Percentiles rank a stretch among this genome's conserved stretches.
Conservation (phyloP, 164 flowering plant species). For the Tetrastigma voinierianum region DNA sequence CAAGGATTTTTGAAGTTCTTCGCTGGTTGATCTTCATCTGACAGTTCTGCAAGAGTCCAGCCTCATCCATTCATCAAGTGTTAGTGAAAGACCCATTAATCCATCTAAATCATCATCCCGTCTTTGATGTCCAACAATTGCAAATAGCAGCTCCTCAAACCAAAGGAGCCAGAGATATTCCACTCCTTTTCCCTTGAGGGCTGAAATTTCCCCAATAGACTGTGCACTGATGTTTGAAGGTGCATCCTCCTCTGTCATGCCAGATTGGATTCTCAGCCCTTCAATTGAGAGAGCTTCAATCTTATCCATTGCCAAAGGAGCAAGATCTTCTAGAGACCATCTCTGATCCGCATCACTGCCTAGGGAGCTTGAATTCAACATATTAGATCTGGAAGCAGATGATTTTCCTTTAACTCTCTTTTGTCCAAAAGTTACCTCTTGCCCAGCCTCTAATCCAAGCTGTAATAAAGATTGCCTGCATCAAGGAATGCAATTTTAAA, state of each 20-base stretch:
- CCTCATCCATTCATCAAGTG: slow-evolving; percentile 94
- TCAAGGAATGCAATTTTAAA: neutral
- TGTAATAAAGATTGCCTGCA: slow-evolving; percentile 31
- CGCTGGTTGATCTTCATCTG: slow-evolving; percentile 65
- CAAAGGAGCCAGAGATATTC: slow-evolving; percentile 50
- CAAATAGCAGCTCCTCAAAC: slow-evolving; percentile 74
- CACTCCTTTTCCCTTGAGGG: slow-evolving; percentile 56
- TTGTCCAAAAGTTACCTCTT: slow-evolving; percentile 22
- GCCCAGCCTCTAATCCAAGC: slow-evolving; percentile 35
- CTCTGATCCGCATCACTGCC: slow-evolving; percentile 39
- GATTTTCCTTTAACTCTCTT: slow-evolving; percentile 30
- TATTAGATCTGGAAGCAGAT: slow-evolving; percentile 25
- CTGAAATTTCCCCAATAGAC: slow-evolving; percentile 64
- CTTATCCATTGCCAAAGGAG: slow-evolving; percentile 92
- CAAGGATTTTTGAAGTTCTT: slow-evolving; percentile 74
- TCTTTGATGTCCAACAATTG: slow-evolving; percentile 75
- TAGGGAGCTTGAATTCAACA: slow-evolving; percentile 24
- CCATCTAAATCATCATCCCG: slow-evolving; percentile 67
- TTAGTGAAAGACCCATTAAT: slow-evolving; percentile 79
- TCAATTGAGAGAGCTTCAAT: slow-evolving; percentile 93
- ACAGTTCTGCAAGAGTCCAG: slow-evolving; percentile 79
- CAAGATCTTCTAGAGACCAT: slow-evolving; percentile 84
- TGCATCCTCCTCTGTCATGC: slow-evolving; percentile 77
- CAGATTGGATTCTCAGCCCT: slow-evolving; percentile 91
- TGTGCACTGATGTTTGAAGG: slow-evolving; percentile 73